Base-by-base conservation (phyloP, 345 rosid species). In the Clausena lansium region DNA sequence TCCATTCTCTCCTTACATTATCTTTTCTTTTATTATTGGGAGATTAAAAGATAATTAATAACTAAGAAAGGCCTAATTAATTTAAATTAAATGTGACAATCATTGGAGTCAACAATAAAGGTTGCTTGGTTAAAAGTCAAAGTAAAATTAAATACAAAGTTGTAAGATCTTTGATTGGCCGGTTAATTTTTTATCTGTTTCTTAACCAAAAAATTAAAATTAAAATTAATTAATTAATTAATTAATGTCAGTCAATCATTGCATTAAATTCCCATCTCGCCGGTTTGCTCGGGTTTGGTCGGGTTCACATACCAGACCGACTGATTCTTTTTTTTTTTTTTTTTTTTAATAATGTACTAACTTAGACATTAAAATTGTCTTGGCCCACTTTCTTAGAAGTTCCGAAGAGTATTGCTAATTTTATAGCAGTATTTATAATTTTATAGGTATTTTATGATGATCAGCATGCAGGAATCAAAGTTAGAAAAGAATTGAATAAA, bases 231-330 rank as follows among this genome's bases (percentile, higher is more conserved):
- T 11, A 45, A 3, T 45, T 45, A 13, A 33, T 33, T 32, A 32
- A 25, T n/a, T 33, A 22, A 75, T n/a, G 32, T 47, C 45, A 76
- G 90, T 87, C 88, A 85, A 83, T 85, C 83, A 80, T 83, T 85
- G 78, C 88, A 80, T 73, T 81, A 77, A 87, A 63, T 81, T 71
- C 81, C 41, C 9, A 30, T 33, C 75, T 47, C 27, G 14, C 83
- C 87, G 58, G 77, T 74, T 67, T 67, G 67, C 66, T 78, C 79
- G 87, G 83, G 22, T 70, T 76, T 63, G 82, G 88, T 81, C 88
- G 84, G 85, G 71, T 85, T 87, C 90, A 83, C 85, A 87, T 80
- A 57, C 9, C 65, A 66, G 55, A 52, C 81, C 73, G 65, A 50
- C 35, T 13, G 32, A 13, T 13, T 30, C 47, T 22, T 47, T 66